phyloP scores from a whole-genome alignment of 495 filamentous ascomycete species.

The Tirmania nivea region DNA sequence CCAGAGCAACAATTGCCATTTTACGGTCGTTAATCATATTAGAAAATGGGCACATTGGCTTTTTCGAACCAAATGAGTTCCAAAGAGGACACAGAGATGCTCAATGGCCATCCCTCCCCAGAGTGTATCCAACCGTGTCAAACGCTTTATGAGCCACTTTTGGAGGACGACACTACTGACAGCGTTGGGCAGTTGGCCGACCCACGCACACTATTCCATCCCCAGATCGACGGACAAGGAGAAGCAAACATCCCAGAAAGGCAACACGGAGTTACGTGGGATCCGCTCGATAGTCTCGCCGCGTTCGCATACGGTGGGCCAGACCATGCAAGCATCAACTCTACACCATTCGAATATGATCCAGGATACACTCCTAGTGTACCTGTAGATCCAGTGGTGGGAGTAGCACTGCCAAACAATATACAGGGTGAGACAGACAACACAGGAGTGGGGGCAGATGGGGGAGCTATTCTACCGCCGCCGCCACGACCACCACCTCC shows the following conservation, averaged over 20 bases:
- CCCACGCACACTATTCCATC: too few species aligned
- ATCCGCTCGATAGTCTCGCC: background rate
- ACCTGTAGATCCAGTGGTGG: background rate
- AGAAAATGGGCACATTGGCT: too few species aligned
- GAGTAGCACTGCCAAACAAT: background rate
- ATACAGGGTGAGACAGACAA: background rate
- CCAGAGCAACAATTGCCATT: too few species aligned
- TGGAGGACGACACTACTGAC: too few species aligned
- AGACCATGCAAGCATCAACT: background rate
- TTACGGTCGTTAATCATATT: too few species aligned
- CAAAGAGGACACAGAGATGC: too few species aligned
- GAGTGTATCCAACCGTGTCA: too few species aligned
- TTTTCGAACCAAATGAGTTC: too few species aligned
- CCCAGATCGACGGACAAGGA: background rate
- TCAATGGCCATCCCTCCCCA: too few species aligned
- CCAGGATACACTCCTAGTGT: background rate
- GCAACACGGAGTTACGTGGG: background rate
- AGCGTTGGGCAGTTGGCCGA: too few species aligned
- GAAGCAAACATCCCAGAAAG: too few species aligned
- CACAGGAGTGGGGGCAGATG: background rate
- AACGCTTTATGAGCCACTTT: too few species aligned
- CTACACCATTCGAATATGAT: background rate
- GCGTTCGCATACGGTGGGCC: background rate
- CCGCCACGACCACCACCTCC: background rate
- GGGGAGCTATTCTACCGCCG: background rate